Conservation (phyloP, 352 stramenopile genomes). For the Phytophthora tubulina region DNA sequence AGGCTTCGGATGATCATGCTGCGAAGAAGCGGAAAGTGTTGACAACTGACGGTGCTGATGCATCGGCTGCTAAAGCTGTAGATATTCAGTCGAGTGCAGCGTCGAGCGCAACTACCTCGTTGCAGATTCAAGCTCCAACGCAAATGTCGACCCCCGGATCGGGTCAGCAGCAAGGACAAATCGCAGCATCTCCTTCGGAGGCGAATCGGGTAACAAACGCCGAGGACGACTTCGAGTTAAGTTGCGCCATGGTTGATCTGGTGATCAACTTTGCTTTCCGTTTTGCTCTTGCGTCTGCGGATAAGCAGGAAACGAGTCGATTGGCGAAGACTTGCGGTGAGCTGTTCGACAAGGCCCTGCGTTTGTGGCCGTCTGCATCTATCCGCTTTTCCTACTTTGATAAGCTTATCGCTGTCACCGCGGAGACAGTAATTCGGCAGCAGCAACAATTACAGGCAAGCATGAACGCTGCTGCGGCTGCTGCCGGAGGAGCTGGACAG, state of each 20-base stretch:
- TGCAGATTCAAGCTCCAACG: conserved; percentile 26
- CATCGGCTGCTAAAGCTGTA: conserved; percentile 29
- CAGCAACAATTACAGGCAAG: conserved; percentile 63
- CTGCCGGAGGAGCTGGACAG: conserved; percentile 26
- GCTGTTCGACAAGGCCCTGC: conserved; percentile 88
- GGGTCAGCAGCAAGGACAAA: conserved; percentile 29
- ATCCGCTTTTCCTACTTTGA: conserved; percentile 94
- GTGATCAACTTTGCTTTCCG: conserved; percentile 94
- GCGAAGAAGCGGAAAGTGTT: conserved; percentile 64
- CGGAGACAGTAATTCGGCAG: conserved; percentile 85
- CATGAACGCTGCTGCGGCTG: conserved; percentile 41
- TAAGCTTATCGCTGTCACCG: conserved; percentile 91
- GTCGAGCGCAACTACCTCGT: not conserved
- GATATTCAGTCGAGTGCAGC: conserved; percentile 27
- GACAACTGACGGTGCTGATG: conserved; percentile 17
- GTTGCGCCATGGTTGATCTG: conserved; percentile 88
- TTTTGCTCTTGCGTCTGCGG: conserved; percentile 88
- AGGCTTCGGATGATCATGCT: conserved; percentile 32
- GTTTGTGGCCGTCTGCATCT: conserved; percentile 83
- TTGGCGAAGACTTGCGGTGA: conserved; percentile 91
- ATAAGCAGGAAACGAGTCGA: conserved; percentile 90
- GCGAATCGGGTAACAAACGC: conserved; percentile 41
- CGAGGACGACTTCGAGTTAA: conserved; percentile 91
- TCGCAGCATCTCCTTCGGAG: conserved; percentile 30
- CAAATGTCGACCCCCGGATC: conserved; percentile 3